Conservation (phyloP, 2,329 filamentous ascomycete genomes). For the Colletotrichum sp. region DNA sequence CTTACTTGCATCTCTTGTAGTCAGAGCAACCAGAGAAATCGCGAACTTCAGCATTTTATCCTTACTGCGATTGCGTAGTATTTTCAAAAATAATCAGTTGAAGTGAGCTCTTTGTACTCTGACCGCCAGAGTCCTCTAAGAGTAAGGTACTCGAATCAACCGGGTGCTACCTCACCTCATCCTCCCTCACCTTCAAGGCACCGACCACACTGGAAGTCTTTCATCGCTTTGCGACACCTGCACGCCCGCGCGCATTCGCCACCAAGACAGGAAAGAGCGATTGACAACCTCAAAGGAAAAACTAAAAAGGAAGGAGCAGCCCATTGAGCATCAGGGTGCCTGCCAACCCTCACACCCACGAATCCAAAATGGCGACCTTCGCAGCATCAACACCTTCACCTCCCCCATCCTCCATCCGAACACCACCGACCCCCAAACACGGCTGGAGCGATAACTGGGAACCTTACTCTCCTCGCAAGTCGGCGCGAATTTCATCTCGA, state of each 20-base stretch:
- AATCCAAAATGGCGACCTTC: constrained; percentile 18
- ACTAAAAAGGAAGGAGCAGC: constrained; percentile 1
- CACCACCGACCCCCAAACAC: constrained; percentile 71
- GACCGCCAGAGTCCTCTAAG: neutral
- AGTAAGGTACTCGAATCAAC: neutral
- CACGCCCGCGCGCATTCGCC: neutral
- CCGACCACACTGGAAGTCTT: neutral
- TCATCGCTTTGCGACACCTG: neutral
- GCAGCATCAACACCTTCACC: constrained; percentile 66
- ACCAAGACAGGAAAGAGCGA: neutral
- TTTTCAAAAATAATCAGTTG: neutral
- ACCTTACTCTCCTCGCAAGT: constrained; percentile 75
- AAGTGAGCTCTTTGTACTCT: neutral
- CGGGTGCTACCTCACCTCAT: neutral
- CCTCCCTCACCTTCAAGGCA: neutral
- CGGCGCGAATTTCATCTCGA: constrained; percentile 66
- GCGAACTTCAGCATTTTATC: neutral
- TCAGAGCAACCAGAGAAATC: constrained; percentile 17
- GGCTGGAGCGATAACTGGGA: constrained; percentile 74
- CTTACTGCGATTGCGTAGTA: neutral
- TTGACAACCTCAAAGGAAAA: neutral
- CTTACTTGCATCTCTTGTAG: constrained; percentile 19
- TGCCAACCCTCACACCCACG: neutral
- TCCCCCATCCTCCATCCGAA: constrained; percentile 62
- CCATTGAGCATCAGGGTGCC: neutral